Evolutionary conservation across 75 land plant genomes (phyloP), one percentile per base, ranked within the genome.

Genomic region (Cupressus sempervirens): DNA sequence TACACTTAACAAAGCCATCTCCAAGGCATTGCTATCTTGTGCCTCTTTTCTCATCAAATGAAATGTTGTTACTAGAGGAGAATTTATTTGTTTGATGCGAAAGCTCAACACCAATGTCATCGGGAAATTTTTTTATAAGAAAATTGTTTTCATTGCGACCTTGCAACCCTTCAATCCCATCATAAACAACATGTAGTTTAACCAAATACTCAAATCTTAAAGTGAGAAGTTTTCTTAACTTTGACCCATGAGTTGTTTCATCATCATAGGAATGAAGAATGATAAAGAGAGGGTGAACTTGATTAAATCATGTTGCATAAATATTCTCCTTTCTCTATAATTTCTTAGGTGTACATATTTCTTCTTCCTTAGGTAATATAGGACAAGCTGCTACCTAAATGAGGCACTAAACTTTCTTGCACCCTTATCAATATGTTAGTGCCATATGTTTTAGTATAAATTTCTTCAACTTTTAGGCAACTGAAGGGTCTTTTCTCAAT

Each of bases 91-190:
- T 84, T 95, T 94, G 93, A 74, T 86, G 94, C 48, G 99, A 98
- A 84, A 98, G 93, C 41, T 96, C 97, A 84, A 95, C 67, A 62
- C 99, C 98, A 85, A 97, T 89, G 89, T 98, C 99, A 92, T 96
- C 94, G 52, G 98, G 96, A 84, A 98, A 98, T 79, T 96, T 87
- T 84, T 95, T 96, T 84, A 95, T 93, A 43, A 98, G 88, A 81
- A 95, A 87, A 65, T 86, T 87, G 53, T 84, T 85, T 14, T 88
- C 90, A 65, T 88, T 87, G 23, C 86, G 91, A 80, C 89, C 90
- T 62, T 84, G 80, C 43, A 93, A 85, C 43, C 90, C 93, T 54
- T 96, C 97, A 83, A 92, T 82, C 20, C 98, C 98, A 82, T 91
- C 99, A 86, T 94, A 95, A 38, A 95, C 93, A 84, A 92, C 93